Conservation (phyloP, 345 rosid species). For the Crucihimalaya himalaica region DNA sequence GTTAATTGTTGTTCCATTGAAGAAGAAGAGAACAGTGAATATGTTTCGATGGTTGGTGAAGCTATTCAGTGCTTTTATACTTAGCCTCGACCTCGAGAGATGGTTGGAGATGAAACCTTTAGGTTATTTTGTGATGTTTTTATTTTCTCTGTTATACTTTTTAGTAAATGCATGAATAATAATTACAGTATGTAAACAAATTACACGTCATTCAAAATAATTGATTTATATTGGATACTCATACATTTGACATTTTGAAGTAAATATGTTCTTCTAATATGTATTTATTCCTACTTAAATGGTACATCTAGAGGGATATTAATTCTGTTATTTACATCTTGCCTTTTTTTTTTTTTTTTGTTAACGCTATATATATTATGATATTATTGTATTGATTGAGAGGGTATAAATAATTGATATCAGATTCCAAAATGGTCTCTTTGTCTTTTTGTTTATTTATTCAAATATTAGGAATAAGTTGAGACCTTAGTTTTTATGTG, state of each 20-base stretch:
- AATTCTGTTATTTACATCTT: too few relatives aligned
- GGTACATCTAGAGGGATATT: too few relatives aligned
- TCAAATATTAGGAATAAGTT: not conserved
- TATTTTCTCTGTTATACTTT: not conserved
- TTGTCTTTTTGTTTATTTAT: not conserved
- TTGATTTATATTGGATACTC: too few relatives aligned
- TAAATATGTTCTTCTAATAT: too few relatives aligned
- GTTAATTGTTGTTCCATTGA: slow-evolving; percentile 32
- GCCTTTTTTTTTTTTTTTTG: too few relatives aligned
- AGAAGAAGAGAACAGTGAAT: slow-evolving; percentile 1
- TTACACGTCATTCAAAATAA: too few relatives aligned
- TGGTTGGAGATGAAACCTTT: not conserved
- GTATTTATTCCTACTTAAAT: too few relatives aligned
- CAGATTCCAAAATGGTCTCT: not conserved
- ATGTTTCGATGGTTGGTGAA: not conserved
- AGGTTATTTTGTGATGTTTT: not conserved
- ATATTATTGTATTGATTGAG: too few relatives aligned
- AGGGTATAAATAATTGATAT: too few relatives aligned
- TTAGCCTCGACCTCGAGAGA: not conserved
- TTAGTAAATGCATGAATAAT: not conserved
- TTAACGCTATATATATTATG: too few relatives aligned
- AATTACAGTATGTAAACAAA: not conserved
- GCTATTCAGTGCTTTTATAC: not conserved
- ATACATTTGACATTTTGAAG: too few relatives aligned
- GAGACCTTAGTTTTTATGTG: not conserved